phyloP scores from a whole-genome alignment of 2,329 filamentous ascomycete species.

The Pestalotiopsis sp. region DNA sequence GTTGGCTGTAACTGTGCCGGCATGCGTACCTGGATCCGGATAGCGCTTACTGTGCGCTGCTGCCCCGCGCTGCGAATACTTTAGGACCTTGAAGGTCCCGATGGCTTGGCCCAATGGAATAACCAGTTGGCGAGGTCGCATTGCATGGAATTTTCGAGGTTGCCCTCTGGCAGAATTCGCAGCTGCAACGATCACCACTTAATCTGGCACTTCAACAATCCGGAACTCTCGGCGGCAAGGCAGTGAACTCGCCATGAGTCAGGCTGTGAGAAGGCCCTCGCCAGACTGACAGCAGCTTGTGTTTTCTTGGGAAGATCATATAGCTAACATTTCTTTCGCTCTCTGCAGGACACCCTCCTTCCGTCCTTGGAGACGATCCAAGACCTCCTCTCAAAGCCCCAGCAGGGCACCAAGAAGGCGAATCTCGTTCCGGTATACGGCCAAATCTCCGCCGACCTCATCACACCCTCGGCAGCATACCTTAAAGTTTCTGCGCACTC shows the following conservation, averaged over 20 bases:
- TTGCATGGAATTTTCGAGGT: not conserved
- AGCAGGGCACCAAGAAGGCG: constrained; percentile 41
- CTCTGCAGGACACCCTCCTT: constrained; percentile 39
- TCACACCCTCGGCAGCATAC: constrained; percentile 94
- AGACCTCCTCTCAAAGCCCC: constrained; percentile 42
- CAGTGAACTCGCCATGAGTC: constrained; percentile 22
- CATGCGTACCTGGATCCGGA: not conserved
- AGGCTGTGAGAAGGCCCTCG: constrained; percentile 24
- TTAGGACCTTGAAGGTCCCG: not conserved
- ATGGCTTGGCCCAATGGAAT: not conserved
- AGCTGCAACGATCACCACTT: not conserved
- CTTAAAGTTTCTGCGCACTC: constrained; percentile 83
- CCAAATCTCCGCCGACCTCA: constrained; percentile 86
- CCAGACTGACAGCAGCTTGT: not conserved
- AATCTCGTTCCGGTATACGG: constrained; percentile 84
- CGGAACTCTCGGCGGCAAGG: not conserved
- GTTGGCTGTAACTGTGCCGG: not conserved
- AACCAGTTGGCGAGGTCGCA: not conserved
- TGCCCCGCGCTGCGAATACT: constrained; percentile 6
- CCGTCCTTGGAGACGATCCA: constrained; percentile 50
- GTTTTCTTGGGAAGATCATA: not conserved
- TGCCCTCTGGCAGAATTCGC: not conserved
- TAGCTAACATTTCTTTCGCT: constrained; percentile 13
- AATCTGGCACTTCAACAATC: not conserved
- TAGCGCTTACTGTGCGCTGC: not conserved